Percentiles rank a stretch among this genome's conserved stretches.
phyloP scores from a whole-genome alignment of 78 protist genomes.

The Speleostelium caveatum region DNA sequence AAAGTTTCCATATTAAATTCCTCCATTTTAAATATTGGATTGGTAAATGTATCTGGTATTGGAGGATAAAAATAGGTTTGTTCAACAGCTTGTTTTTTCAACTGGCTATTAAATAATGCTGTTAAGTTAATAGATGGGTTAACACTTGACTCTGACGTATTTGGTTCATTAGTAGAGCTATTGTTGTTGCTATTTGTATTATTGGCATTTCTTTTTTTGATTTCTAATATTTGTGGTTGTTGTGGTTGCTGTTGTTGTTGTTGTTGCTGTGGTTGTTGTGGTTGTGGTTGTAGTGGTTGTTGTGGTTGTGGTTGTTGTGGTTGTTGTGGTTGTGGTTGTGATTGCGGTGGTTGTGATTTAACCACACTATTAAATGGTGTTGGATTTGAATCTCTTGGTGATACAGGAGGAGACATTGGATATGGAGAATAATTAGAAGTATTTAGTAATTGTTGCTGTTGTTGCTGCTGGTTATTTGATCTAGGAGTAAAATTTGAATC shows the following conservation, averaged over 20 bases:
- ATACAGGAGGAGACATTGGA: conserved; percentile 64
- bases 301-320: too few species aligned
- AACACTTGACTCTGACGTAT: neutral
- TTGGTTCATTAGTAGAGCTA: neutral
- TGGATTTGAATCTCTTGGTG: conserved; percentile 26
- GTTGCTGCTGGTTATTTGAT: conserved; percentile 18
- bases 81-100: neutral
- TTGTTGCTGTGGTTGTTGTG: neutral
- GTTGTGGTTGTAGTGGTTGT: neutral
- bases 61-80: neutral
- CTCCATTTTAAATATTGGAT: conserved; percentile 2
- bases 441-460: conserved; percentile 10
- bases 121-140: neutral
- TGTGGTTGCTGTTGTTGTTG: neutral
- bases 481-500: neutral
- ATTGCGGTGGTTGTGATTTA: neutral
- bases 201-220: conserved; percentile 1
- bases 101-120: conserved; percentile 17
- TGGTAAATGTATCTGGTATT: conserved; percentile 10
- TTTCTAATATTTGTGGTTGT: conserved; percentile 1
- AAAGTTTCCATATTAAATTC: neutral
- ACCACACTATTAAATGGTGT: neutral
- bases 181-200: neutral
- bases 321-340: neutral
- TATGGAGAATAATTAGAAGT: conserved; percentile 46